Percentiles rank a stretch among this genome's conserved stretches.
phyloP scores from a whole-genome alignment of 352 stramenopile genomes.

The Pilasporangium apinafurcum region DNA sequence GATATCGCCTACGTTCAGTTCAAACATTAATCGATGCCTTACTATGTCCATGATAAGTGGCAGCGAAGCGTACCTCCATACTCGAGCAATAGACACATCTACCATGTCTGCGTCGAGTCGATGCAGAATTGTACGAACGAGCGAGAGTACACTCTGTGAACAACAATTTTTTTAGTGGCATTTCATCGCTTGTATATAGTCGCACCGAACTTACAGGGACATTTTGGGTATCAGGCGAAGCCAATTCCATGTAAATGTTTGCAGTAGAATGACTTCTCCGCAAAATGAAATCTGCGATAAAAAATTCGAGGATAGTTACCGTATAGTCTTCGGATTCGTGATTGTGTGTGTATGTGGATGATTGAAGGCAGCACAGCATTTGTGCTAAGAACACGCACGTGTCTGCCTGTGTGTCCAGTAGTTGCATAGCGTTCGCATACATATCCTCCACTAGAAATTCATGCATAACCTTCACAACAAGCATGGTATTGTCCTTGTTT shows the following conservation, averaged over 20 bases:
- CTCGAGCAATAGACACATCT: slow-evolving; percentile 9
- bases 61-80: slow-evolving; percentile 17
- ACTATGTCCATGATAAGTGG: no score
- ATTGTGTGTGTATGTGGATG: no score
- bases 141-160: slow-evolving; percentile 11
- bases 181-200: no score
- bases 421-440: neutral
- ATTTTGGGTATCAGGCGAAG: no score
- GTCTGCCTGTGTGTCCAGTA: slow-evolving; percentile 2
- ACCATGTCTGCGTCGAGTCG: slow-evolving; percentile 8
- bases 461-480: neutral
- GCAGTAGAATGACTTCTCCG: slow-evolving; percentile 14
- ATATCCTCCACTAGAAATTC: neutral
- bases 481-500: neutral
- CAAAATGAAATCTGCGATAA: slow-evolving; percentile 27
- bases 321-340: no score
- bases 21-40: no score
- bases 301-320: slow-evolving; percentile 9
- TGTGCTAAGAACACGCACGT: slow-evolving; percentile 15
- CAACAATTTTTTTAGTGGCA: no score
- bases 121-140: slow-evolving; percentile 22
- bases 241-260: no score
- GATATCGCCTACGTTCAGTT: slow-evolving; percentile 11
- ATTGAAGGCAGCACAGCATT: slow-evolving; percentile 13
- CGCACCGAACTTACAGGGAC: no score